A percentile compares a stretch with the other conserved stretches of the same genome.
These are phyloP conservation scores for Closterium sp. DNA, from an alignment of 139 green algal species.

Conservation along the genomic window DNA sequence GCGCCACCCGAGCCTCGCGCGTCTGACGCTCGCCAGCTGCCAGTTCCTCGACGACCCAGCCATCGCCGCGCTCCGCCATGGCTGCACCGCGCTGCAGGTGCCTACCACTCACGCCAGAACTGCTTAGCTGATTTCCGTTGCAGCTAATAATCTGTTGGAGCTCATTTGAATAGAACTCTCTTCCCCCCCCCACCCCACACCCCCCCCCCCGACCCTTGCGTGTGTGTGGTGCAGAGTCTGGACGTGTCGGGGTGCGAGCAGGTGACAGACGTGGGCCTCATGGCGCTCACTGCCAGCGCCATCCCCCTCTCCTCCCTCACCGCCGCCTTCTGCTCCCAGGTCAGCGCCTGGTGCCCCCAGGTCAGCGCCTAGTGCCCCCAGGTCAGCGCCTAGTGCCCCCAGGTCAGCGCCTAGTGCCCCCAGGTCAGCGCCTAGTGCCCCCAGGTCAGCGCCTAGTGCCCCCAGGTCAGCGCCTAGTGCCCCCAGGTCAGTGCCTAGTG, in stretches of 20 bases:
- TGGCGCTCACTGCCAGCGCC: background rate
- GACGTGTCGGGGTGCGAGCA: conserved; percentile 25
- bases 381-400: no score
- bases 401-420: no score
- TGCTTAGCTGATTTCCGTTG: no score
- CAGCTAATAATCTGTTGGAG: no score
- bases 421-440: no score
- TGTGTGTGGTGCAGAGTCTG: background rate
- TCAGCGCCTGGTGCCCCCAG: no score
- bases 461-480: no score
- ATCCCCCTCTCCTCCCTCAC: background rate
- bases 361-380: no score
- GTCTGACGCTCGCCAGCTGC: background rate
- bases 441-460: no score
- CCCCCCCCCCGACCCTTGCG: background rate
- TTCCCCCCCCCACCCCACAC: background rate
- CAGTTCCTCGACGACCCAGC: background rate
- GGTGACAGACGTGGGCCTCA: conserved; percentile 10
- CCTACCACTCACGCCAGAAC: no score
- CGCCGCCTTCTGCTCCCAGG: background rate
- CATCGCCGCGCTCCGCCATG: background rate
- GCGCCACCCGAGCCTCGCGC: background rate
- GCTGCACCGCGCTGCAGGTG: background rate
- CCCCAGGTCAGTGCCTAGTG: no score
- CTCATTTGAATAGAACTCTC: background rate